phyloP scores from a whole-genome alignment of 805 yeast genomes.

The Myxozyma monticola region DNA sequence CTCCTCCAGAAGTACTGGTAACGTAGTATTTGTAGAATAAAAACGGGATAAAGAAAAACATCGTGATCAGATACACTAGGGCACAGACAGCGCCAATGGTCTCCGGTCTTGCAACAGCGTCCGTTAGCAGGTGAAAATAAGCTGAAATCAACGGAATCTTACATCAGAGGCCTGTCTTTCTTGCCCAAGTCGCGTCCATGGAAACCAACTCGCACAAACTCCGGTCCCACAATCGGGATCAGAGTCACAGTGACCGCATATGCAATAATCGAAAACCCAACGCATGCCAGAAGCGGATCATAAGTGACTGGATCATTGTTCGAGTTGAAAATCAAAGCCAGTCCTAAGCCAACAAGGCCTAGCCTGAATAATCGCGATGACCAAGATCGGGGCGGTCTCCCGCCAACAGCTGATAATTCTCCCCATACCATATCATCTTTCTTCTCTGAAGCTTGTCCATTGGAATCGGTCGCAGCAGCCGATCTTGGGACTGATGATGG shows the following conservation, averaged over 20 bases:
- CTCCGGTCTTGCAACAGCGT: conserved; percentile 61
- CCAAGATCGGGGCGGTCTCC: too few relatives aligned
- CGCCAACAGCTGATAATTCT: too few relatives aligned
- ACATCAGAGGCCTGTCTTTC: conserved; percentile 53
- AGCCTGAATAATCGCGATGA: conserved; percentile 2
- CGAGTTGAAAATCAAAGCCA: conserved; percentile 9
- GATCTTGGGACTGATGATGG: too few relatives aligned
- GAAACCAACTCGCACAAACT: conserved; percentile 77
- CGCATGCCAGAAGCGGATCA: conserved; percentile 57
- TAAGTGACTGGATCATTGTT: conserved; percentile 11
- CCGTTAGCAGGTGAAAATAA: not conserved
- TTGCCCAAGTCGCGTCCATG: conserved; percentile 83
- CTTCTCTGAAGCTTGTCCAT: too few relatives aligned
- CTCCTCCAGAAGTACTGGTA: conserved; percentile 58
- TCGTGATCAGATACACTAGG: conserved; percentile 70
- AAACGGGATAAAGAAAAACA: conserved; percentile 86
- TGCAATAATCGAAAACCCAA: conserved; percentile 70
- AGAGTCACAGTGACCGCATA: conserved; percentile 57
- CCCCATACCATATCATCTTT: too few relatives aligned
- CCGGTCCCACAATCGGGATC: conserved; percentile 66
- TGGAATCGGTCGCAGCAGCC: too few relatives aligned
- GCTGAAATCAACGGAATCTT: not conserved
- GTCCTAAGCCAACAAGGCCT: not conserved
- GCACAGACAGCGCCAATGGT: conserved; percentile 91
- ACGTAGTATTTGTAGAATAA: conserved; percentile 75